Percentiles rank a stretch among this genome's conserved stretches.
Evolutionary conservation across 2,329 filamentous ascomycete genomes (phyloP).

Genomic region (Talaromyces rugulosus): DNA sequence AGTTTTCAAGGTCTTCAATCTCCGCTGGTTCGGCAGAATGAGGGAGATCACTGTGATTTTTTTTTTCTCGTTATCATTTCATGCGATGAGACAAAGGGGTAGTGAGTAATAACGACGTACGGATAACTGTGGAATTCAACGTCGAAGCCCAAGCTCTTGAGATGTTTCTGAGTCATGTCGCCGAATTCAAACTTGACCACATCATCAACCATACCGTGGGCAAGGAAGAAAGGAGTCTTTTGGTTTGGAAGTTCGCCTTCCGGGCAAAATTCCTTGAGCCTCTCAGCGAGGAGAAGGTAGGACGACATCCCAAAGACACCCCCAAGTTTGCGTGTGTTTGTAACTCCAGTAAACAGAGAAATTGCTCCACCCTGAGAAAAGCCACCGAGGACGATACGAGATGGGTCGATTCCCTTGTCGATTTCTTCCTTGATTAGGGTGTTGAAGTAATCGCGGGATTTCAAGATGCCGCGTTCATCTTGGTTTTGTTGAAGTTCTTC

Average conservation of each 20-base stretch:
- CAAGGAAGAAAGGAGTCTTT: slow-evolving; percentile 82
- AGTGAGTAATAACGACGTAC: slow-evolving; percentile 46
- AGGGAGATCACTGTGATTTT: slow-evolving; percentile 56
- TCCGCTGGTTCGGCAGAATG: slow-evolving; percentile 76
- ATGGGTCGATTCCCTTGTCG: slow-evolving; percentile 71
- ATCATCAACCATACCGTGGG: slow-evolving; percentile 74
- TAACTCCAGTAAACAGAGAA: slow-evolving; percentile 75
- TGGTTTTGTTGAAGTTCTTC: slow-evolving; percentile 38
- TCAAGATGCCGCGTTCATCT: slow-evolving; percentile 66
- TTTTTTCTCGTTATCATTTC: background rate
- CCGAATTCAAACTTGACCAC: slow-evolving; percentile 70
- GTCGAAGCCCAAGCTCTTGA: slow-evolving; percentile 65
- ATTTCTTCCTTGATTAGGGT: slow-evolving; percentile 75
- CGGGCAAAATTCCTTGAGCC: slow-evolving; percentile 53
- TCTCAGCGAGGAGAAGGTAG: slow-evolving; percentile 70
- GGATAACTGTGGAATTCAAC: slow-evolving; percentile 72
- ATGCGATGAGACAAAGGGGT: background rate
- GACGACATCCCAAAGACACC: slow-evolving; percentile 82
- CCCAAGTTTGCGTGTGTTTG: slow-evolving; percentile 68
- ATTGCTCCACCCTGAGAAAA: slow-evolving; percentile 77
- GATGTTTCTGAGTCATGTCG: slow-evolving; percentile 58
- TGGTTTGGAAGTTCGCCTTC: slow-evolving; percentile 58
- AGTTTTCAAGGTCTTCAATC: slow-evolving; percentile 73
- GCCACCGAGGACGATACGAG: slow-evolving; percentile 73
- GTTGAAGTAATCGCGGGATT: slow-evolving; percentile 72